Percentiles rank a stretch among this genome's conserved stretches.
Evolutionary conservation across 2,329 filamentous ascomycete genomes (phyloP).

Genomic region (Cercospora sp.): DNA sequence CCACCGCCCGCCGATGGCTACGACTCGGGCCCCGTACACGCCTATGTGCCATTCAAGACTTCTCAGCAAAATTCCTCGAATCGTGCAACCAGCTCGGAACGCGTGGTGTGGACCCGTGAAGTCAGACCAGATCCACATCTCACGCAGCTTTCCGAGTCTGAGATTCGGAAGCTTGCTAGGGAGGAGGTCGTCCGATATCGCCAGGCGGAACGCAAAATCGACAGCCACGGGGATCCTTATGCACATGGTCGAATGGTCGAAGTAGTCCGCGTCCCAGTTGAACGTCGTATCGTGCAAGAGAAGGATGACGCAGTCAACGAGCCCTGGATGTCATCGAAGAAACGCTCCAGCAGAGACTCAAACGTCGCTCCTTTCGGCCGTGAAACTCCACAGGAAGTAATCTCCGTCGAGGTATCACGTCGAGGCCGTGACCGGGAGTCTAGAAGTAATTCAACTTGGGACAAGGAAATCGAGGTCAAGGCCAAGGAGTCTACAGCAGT

Average conservation of each 20-base stretch:
- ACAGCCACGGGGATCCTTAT: conserved; percentile 35
- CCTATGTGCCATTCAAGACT: not conserved
- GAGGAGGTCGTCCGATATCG: conserved; percentile 40
- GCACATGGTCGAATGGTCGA: conserved; percentile 36
- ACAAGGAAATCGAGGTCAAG: not conserved
- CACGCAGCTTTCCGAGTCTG: conserved; percentile 16
- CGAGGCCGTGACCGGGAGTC: not conserved
- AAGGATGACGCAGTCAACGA: conserved; percentile 22
- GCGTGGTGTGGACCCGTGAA: not conserved
- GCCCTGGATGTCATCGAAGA: conserved; percentile 21
- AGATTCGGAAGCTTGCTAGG: conserved; percentile 38
- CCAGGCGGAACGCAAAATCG: conserved; percentile 38
- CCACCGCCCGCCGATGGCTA: conserved; percentile 5
- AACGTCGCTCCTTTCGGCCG: not conserved
- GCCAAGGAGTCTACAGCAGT: not conserved
- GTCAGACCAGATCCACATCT: not conserved
- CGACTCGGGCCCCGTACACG: not conserved
- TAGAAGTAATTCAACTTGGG: not conserved
- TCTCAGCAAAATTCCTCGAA: not conserved
- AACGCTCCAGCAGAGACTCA: conserved; percentile 14
- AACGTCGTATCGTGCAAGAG: conserved; percentile 31
- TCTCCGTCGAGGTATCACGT: not conserved
- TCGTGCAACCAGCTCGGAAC: not conserved
- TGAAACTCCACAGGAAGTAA: not conserved
- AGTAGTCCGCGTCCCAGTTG: conserved; percentile 25